phyloP scores from a whole-genome alignment of 208 protist species.

The Angomonas deanei region DNA sequence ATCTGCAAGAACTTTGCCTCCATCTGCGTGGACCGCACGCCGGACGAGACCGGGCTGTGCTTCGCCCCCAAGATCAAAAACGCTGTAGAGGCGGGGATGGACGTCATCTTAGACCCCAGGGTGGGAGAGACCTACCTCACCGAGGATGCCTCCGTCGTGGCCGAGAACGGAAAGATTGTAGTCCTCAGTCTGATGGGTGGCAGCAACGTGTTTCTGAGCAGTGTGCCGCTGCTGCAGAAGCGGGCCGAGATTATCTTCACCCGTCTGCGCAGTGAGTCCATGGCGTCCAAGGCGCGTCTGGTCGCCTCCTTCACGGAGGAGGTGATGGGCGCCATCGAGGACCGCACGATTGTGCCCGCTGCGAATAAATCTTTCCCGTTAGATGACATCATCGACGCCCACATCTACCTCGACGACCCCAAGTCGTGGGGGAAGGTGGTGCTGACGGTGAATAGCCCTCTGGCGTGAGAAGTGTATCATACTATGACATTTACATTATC shows the following conservation, averaged over 20 bases:
- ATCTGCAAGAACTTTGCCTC: slow-evolving; percentile 61
- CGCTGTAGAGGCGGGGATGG: slow-evolving; percentile 39
- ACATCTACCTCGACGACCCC: slow-evolving; percentile 47
- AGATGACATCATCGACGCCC: slow-evolving; percentile 60
- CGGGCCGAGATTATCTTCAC: slow-evolving; percentile 68
- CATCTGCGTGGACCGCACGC: slow-evolving; percentile 44
- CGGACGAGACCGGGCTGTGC: slow-evolving; percentile 59
- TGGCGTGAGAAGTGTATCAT: neutral
- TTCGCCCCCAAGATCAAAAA: slow-evolving; percentile 64
- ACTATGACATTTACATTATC: slow-evolving; percentile 8
- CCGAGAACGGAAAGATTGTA: slow-evolving; percentile 63
- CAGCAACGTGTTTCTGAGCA: slow-evolving; percentile 42
- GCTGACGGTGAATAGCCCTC: slow-evolving; percentile 18
- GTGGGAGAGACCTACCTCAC: slow-evolving; percentile 70
- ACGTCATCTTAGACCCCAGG: slow-evolving; percentile 75
- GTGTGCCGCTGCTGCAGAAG: slow-evolving; percentile 61
- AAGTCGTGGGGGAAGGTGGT: slow-evolving; percentile 71
- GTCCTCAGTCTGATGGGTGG: slow-evolving; percentile 70
- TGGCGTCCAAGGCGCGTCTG: slow-evolving; percentile 52
- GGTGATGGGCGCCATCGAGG: slow-evolving; percentile 46
- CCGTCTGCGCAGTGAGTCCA: slow-evolving; percentile 51
- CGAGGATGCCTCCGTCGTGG: slow-evolving; percentile 49
- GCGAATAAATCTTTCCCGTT: slow-evolving; percentile 62
- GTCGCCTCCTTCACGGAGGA: slow-evolving; percentile 55
- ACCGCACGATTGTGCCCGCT: slow-evolving; percentile 50